Evolutionary conservation across 441 rosid genomes (phyloP).

Genomic region (Euphorbia corollata): DNA sequence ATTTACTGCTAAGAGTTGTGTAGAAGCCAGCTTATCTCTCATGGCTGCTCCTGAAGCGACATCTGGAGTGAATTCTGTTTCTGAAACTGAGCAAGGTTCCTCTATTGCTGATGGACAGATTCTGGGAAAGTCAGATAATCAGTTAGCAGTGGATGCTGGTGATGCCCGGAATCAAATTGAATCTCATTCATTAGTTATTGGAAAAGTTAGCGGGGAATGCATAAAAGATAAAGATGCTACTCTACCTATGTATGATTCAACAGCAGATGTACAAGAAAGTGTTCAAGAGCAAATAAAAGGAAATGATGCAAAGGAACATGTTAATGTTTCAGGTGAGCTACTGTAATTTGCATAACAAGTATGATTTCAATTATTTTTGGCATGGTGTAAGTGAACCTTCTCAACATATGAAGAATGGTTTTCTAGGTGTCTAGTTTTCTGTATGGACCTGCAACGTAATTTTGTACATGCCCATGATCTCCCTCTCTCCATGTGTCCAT

Average conservation of each 20-base stretch:
- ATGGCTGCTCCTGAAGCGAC: constrained; percentile 27
- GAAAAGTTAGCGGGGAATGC: constrained; percentile 28
- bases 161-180: constrained; percentile 27
- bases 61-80: constrained; percentile 25
- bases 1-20: constrained; percentile 15
- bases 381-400: background rate
- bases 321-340: constrained; percentile 43
- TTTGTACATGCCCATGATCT: background rate
- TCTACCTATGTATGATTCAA: constrained; percentile 29
- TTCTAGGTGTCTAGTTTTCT: constrained; percentile 1
- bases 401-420: background rate
- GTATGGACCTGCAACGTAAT: background rate
- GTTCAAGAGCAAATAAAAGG: constrained; percentile 23
- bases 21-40: constrained; percentile 27
- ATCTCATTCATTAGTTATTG: constrained; percentile 21
- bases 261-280: constrained; percentile 26
- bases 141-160: constrained; percentile 28
- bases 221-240: constrained; percentile 24
- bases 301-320: constrained; percentile 28
- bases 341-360: constrained; percentile 2
- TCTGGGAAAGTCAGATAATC: constrained; percentile 22
- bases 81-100: constrained; percentile 24
- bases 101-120: constrained; percentile 23
- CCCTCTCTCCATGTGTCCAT: background rate
- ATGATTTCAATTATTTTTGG: background rate